A percentile compares a stretch with the other conserved stretches of the same genome.
Evolutionary conservation across 495 filamentous ascomycete genomes (phyloP).

Genomic region (Hypoxylon trugodes): DNA sequence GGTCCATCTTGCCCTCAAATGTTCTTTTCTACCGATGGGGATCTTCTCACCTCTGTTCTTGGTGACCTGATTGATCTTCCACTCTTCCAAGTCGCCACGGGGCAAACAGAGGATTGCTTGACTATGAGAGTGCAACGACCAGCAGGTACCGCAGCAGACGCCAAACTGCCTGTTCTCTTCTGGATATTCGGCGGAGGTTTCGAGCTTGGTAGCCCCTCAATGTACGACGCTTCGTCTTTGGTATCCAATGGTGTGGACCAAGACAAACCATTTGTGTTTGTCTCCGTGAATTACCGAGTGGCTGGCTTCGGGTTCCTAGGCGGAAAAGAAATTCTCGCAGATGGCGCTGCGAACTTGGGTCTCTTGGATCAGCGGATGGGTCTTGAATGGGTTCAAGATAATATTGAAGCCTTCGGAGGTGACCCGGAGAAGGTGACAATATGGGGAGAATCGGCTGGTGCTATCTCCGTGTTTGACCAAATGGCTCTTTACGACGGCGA

Average conservation of each 20-base stretch:
- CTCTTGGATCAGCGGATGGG: conserved; percentile 73
- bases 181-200: conserved; percentile 83
- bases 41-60: conserved; percentile 57
- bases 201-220: conserved; percentile 61
- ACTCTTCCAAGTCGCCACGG: conserved; percentile 60
- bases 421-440: conserved; percentile 73
- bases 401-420: conserved; percentile 74
- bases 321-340: conserved; percentile 69
- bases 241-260: conserved; percentile 60
- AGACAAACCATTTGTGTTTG: conserved; percentile 69
- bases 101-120: conserved; percentile 72
- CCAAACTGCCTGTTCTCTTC: conserved; percentile 71
- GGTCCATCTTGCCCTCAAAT: conserved; percentile 66
- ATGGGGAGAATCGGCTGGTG: conserved; percentile 77
- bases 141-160: conserved; percentile 57
- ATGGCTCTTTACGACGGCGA: conserved; percentile 74
- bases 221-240: conserved; percentile 67
- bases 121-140: conserved; percentile 72
- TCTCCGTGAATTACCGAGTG: conserved; percentile 70
- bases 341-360: conserved; percentile 69
- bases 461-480: conserved; percentile 76
- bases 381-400: conserved; percentile 70
- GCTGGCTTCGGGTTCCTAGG: conserved; percentile 69
- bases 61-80: conserved; percentile 63
- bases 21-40: conserved; percentile 56